These are phyloP conservation scores for Gamarada debralockiae DNA, from an alignment of 495 filamentous ascomycete species.

Conservation along the genomic window DNA sequence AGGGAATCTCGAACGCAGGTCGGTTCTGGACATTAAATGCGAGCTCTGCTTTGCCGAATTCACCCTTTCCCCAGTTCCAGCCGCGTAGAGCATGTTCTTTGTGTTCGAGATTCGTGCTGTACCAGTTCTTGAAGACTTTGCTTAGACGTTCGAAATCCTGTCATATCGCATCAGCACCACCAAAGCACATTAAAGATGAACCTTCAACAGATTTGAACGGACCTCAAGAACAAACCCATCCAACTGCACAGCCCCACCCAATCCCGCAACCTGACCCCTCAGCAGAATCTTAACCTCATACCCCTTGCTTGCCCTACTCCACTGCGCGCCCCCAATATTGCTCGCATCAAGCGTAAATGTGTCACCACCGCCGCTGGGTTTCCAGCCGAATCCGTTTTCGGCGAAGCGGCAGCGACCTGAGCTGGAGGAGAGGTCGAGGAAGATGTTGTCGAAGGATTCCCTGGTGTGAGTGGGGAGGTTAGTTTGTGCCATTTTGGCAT, in stretches of 20 bases:
- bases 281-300: slow-evolving; percentile 89
- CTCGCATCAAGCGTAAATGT: slow-evolving; percentile 84
- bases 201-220: slow-evolving; percentile 14
- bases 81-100: slow-evolving; percentile 93
- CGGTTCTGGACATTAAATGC: slow-evolving; percentile 96
- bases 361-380: slow-evolving; percentile 78
- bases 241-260: slow-evolving; percentile 80
- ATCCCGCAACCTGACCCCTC: slow-evolving; percentile 38
- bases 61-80: slow-evolving; percentile 99
- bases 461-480: slow-evolving; percentile 27
- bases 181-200: too few species aligned
- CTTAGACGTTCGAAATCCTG: slow-evolving; percentile 86
- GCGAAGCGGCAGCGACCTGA: slow-evolving; percentile 90
- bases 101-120: slow-evolving; percentile 85
- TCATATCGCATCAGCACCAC: too few species aligned
- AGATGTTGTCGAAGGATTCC: slow-evolving; percentile 94
- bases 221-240: slow-evolving; percentile 95
- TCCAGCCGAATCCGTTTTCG: slow-evolving; percentile 92
- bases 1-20: slow-evolving; percentile 96
- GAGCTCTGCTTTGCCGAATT: slow-evolving; percentile 93
- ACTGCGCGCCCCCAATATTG: slow-evolving; percentile 82
- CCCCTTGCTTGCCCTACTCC: slow-evolving; percentile 90
- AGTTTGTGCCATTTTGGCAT: not conserved
- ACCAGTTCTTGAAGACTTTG: slow-evolving; percentile 95
- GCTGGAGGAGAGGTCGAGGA: slow-evolving; percentile 88